Conservation (phyloP, 2,329 filamentous ascomycete genomes). For the Whalleya microplaca region DNA sequence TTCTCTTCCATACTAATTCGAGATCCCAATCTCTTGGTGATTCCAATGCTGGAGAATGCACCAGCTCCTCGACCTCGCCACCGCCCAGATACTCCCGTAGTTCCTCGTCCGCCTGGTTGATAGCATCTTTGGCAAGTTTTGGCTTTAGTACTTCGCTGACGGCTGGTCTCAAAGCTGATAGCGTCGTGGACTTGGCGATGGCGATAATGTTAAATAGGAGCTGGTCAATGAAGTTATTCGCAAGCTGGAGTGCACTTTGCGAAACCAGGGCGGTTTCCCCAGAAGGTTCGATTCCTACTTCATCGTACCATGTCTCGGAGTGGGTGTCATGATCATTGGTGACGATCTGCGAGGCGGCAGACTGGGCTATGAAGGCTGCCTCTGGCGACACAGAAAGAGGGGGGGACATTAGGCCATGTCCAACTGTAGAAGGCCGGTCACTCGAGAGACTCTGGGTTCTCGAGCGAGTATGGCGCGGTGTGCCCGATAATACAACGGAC, state of each 20-base stretch:
- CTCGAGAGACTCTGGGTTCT: constrained; percentile 70
- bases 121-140: constrained; percentile 82
- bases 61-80: constrained; percentile 73
- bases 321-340: constrained; percentile 84
- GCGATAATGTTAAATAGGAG: constrained; percentile 90
- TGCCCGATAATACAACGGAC: constrained; percentile 18
- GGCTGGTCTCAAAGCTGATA: constrained; percentile 77
- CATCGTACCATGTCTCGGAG: constrained; percentile 70
- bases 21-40: constrained; percentile 75
- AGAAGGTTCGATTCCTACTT: constrained; percentile 67
- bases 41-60: constrained; percentile 55
- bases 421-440: constrained; percentile 67
- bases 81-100: constrained; percentile 84
- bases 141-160: constrained; percentile 87
- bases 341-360: constrained; percentile 89
- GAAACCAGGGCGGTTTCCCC: constrained; percentile 75
- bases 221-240: constrained; percentile 94
- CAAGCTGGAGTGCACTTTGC: constrained; percentile 70
- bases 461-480: constrained; percentile 40
- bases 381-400: constrained; percentile 72
- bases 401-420: constrained; percentile 64
- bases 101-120: constrained; percentile 83
- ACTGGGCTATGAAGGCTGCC: constrained; percentile 84
- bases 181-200: constrained; percentile 74
- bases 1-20: constrained; percentile 93